Evolutionary conservation across 75 land plant genomes (phyloP).

Genomic region (Pseudotsuga menziesii): DNA sequence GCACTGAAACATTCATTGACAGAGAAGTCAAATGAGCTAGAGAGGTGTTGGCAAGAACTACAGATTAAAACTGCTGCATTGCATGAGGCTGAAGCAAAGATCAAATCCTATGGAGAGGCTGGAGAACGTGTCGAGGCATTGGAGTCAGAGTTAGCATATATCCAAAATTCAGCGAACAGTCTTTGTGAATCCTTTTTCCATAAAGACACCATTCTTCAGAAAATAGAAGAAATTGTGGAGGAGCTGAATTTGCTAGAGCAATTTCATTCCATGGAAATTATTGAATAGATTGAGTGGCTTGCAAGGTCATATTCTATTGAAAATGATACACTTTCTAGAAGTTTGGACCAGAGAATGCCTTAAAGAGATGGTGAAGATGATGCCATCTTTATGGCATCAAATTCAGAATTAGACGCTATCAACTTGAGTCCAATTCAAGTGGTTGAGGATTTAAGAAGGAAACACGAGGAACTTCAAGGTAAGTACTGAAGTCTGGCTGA

Average conservation of each 20-base stretch:
- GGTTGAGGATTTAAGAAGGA: slow-evolving; percentile 51
- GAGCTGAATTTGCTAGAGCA: slow-evolving; percentile 67
- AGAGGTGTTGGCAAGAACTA: slow-evolving; percentile 48
- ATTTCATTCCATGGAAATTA: slow-evolving; percentile 53
- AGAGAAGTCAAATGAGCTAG: slow-evolving; percentile 67
- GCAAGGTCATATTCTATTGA: slow-evolving; percentile 34
- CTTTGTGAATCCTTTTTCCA: slow-evolving; percentile 75
- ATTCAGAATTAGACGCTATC: slow-evolving; percentile 36
- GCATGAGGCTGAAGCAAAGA: slow-evolving; percentile 54
- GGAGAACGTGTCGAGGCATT: slow-evolving; percentile 79
- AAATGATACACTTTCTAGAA: slow-evolving; percentile 19
- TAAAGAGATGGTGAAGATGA: slow-evolving; percentile 33
- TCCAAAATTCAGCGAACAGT: slow-evolving; percentile 76
- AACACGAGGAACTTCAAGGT: slow-evolving; percentile 50
- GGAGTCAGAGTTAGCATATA: slow-evolving; percentile 82
- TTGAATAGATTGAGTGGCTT: slow-evolving; percentile 73
- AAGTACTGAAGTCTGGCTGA: slow-evolving; percentile 69
- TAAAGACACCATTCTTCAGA: slow-evolving; percentile 75
- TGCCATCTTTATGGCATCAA: slow-evolving; percentile 20
- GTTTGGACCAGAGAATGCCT: slow-evolving; percentile 47
- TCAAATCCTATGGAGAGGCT: slow-evolving; percentile 50
- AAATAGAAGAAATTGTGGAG: slow-evolving; percentile 76
- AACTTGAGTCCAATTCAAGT: slow-evolving; percentile 21
- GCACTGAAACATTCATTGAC: slow-evolving; percentile 71
- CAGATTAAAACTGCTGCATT: slow-evolving; percentile 46